These are phyloP conservation scores for Coemansia sp. DNA, from an alignment of 192 early-diverging fungal genomes.

Conservation along the genomic window DNA sequence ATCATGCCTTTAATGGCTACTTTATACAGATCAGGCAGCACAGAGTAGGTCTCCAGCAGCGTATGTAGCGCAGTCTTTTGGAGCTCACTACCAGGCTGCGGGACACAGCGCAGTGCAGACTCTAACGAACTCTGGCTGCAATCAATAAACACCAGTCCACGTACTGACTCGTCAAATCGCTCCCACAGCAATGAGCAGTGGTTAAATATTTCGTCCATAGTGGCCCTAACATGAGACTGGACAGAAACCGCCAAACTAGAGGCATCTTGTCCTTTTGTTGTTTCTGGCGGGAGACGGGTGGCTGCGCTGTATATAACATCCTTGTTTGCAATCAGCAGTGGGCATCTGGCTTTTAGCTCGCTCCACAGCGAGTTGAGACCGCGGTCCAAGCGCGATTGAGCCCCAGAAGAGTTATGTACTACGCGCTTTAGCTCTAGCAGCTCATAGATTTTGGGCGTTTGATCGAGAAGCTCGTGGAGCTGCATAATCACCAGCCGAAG, in stretches of 20 bases:
- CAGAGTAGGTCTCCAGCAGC: conserved; percentile 8
- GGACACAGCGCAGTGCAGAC: neutral
- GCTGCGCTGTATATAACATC: conserved; percentile 9
- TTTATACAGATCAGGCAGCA: conserved; percentile 42
- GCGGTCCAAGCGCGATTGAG: conserved; percentile 34
- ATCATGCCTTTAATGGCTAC: conserved; percentile 26
- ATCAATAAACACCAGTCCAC: conserved; percentile 35
- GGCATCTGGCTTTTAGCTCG: conserved; percentile 39
- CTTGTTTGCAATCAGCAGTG: conserved; percentile 41
- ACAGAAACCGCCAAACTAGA: conserved; percentile 7
- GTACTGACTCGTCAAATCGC: conserved; percentile 24
- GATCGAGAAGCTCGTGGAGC: conserved; percentile 35
- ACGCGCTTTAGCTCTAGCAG: conserved; percentile 29
- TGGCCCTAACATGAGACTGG: conserved; percentile 20
- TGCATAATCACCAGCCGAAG: conserved; percentile 44
- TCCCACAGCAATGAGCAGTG: conserved; percentile 42
- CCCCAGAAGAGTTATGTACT: conserved; percentile 16
- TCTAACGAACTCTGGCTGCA: neutral
- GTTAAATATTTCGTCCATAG: conserved; percentile 15
- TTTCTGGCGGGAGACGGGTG: neutral
- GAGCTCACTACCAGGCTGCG: conserved; percentile 9
- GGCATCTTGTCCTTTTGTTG: neutral
- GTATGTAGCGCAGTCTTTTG: neutral
- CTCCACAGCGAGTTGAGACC: conserved; percentile 37
- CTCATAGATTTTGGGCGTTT: conserved; percentile 37